Evolutionary conservation across 2,329 filamentous ascomycete species (phyloP), one percentile per base, ranked within the genome.

Genomic region (Exophiala spinifera): DNA sequence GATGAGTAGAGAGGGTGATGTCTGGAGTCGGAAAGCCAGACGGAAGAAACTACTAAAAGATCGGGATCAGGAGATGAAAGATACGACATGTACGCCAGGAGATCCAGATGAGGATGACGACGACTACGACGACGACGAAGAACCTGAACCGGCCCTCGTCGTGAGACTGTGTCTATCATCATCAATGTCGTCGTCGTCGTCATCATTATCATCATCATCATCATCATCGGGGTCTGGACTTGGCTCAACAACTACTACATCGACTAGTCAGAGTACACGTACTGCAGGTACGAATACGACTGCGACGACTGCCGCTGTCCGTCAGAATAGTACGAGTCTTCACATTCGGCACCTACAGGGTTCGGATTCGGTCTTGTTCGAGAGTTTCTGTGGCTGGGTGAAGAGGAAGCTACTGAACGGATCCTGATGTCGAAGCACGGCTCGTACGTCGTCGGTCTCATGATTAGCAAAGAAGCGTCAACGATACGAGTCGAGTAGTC

Each of bases 331-430:
- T 4, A 73, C 85, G 0, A 70, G 67, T 1, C 72, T 87, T 3
- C 62, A 70, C 3, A 75, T 87, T 50, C 77, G 88, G 28, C 95
- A 89, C 91, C 66, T 89, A 1, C 84, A 89, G 63, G 92, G 94
- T 0, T 76, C 78, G 4, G 88, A 95, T 61, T 75, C 80, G 15
- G 78, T 85, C 0, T 66, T 94, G 0, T 96, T 92, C 70, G 88
- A 95, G 72, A 96, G 91, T 67, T 90, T 99, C 59, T 87, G 85
- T 56, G 91, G 89, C 0, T 90, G 91, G 75, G 60, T 95, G 42
- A 88, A 84, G 69, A 75, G 80, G 33, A 80, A 78, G 52, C 20
- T 74, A 33, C 23, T 14, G 14, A 7, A 25, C 23, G 4, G 23
- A n/a, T n/a, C n/a, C n/a, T n/a, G n/a, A n/a, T n/a, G n/a, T n/a